Base-by-base conservation (phyloP, 164 flowering plant genomes). In the Nelumbo lutea region DNA sequence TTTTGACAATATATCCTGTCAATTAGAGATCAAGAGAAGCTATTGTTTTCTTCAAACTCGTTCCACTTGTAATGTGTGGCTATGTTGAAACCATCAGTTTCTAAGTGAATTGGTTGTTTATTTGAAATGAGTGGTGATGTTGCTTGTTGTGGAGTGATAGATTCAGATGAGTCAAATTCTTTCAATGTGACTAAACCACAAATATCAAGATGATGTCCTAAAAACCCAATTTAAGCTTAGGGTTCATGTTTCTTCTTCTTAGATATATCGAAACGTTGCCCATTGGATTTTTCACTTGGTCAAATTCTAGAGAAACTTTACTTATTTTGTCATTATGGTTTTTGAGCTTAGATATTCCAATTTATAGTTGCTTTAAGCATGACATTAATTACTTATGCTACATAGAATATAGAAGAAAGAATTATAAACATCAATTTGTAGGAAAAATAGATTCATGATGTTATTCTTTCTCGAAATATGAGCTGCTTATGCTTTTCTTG, bases 181-280 rank as follows among this genome's bases (percentile, higher is more conserved):
- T 84, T 75, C 59, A 86, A 73, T 80, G 85, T 84, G 3, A 69
- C 84, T 42, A 79, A 84, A 76, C 82, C 84, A 14, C 94, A 27
- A 91, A 74, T 85, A 82, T 71, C 66, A 67, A 70, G 86, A 73
- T 9, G 90, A 85, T 61, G 82, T 81, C 38, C 93, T 88, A 9
- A 83, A 77, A 78, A 75, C 84, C 66, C 88, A 83, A 59, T 91
- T 91, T 75, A 89, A 77, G 72, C 81, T 83, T 59, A 80, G 85
- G 91, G 94, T 87, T 27, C 2, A 73, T 61, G 7, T 65, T 2
- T 13, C 41, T 41, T 41, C 15, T 3, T 7, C 2, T 58, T 58
- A 40, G 14, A 38, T 39, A 10, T 51, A 7, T 51, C 10, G 7
- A 51, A 51, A 51, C 10, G 7, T 51, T 10, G 2, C 11, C 10